Evolutionary conservation across 768 basidiomycete species (phyloP).

Genomic region (Mycena crocata): DNA sequence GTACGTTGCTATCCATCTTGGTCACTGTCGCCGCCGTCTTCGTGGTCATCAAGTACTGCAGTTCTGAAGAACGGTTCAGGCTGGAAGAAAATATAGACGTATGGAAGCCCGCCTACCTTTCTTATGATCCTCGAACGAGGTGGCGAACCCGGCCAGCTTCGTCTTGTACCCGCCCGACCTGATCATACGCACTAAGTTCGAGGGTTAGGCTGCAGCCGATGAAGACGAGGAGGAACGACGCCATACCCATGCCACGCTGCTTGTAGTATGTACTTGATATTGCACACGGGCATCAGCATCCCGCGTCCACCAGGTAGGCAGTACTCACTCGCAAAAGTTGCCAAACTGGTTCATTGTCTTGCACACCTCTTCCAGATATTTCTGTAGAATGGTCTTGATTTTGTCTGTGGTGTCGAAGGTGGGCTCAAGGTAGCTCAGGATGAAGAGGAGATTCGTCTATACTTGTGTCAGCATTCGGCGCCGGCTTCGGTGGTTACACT

Average conservation of each 20-base stretch:
- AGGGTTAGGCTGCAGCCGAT: not conserved
- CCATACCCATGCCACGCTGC: conserved; percentile 10
- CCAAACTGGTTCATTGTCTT: conserved; percentile 29
- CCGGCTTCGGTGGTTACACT: not conserved
- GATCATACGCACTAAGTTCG: conserved; percentile 4
- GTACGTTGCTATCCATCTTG: conserved; percentile 8
- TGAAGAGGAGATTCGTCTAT: conserved; percentile 10
- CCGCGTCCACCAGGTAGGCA: not conserved
- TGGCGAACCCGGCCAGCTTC: conserved; percentile 9
- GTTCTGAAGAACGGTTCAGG: not conserved
- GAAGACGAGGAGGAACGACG: not conserved
- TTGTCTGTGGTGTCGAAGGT: conserved; percentile 9
- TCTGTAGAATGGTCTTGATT: conserved; percentile 7
- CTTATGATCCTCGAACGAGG: conserved; percentile 13
- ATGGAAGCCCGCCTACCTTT: not conserved
- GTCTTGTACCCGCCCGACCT: conserved; percentile 9
- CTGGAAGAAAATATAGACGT: no score
- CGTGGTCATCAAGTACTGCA: conserved; percentile 12
- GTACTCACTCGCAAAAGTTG: conserved; percentile 37
- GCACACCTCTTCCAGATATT: conserved; percentile 4
- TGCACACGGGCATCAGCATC: not conserved
- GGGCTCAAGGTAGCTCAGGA: conserved; percentile 6
- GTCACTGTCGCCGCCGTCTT: conserved; percentile 19
- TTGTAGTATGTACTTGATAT: conserved; percentile 6
- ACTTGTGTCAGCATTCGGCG: not conserved